Evolutionary conservation across 352 stramenopile species (phyloP).

Genomic region (Plasmopara viticola): DNA sequence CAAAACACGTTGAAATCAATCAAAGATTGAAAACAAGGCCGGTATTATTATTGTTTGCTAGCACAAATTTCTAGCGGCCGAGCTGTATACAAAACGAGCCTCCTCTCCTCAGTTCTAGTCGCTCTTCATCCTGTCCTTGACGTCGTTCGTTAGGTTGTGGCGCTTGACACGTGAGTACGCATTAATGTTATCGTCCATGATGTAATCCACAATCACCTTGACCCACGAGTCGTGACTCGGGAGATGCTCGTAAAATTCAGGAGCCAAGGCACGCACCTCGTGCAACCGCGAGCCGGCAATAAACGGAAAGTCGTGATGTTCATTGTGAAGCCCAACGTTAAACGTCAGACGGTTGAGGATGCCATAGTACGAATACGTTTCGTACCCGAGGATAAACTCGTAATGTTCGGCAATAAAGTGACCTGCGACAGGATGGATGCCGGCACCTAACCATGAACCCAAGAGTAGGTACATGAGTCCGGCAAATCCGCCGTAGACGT

Average conservation of each 20-base stretch:
- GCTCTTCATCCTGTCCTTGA: slow-evolving; percentile 71
- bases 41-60: too few species aligned
- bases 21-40: too few species aligned
- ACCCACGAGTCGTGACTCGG: slow-evolving; percentile 91
- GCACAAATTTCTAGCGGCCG: too few species aligned
- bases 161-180: slow-evolving; percentile 91
- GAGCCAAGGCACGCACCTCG: slow-evolving; percentile 82
- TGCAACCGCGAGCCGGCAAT: slow-evolving; percentile 88
- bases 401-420: slow-evolving; percentile 99
- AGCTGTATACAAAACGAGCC: too few species aligned
- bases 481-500: slow-evolving; percentile 65
- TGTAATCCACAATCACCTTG: slow-evolving; percentile 91
- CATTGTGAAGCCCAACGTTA: slow-evolving; percentile 98
- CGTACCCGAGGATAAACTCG: slow-evolving; percentile 90
- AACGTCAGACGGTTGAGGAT: slow-evolving; percentile 95
- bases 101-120: slow-evolving; percentile 26
- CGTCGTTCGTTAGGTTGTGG: slow-evolving; percentile 41
- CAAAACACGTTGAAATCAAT: too few species aligned
- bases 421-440: slow-evolving; percentile 92
- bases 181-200: slow-evolving; percentile 89
- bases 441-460: slow-evolving; percentile 87
- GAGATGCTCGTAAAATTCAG: slow-evolving; percentile 95
- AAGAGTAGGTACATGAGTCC: slow-evolving; percentile 91
- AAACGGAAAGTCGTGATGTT: slow-evolving; percentile 97
- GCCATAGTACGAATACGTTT: slow-evolving; percentile 98